Percentiles rank a stretch among this genome's conserved stretches.
Evolutionary conservation across 148 eudicot genomes (phyloP).

Genomic region (Diospyros kaki): DNA sequence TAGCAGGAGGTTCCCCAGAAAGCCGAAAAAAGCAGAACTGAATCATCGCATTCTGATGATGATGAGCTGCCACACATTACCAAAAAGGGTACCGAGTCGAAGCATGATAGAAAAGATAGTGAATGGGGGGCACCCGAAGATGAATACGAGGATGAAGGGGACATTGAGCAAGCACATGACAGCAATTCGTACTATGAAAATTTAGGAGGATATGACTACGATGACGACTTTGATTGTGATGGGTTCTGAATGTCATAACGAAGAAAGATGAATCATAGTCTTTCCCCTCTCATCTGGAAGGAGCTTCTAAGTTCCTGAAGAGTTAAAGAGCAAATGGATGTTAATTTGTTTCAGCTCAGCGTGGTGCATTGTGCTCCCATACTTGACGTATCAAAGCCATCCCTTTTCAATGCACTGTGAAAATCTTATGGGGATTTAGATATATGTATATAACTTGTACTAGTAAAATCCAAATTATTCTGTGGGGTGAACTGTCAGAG

Average conservation of each 20-base stretch:
- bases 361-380: not conserved
- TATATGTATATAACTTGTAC: no score
- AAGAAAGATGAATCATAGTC: no score
- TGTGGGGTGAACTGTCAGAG: no score
- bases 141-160: constrained; percentile 17
- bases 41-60: not conserved
- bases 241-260: not conserved
- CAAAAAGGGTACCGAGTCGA: not conserved
- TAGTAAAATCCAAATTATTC: no score
- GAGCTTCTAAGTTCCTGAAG: not conserved
- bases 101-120: not conserved
- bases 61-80: not conserved
- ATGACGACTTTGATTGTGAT: constrained; percentile 16
- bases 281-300: no score
- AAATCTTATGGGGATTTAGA: no score
- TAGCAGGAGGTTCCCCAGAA: constrained; percentile 5
- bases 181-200: constrained; percentile 21
- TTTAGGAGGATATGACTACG: constrained; percentile 20
- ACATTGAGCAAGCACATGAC: constrained; percentile 12
- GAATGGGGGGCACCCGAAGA: constrained; percentile 4
- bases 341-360: not conserved
- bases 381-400: not conserved
- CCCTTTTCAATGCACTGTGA: no score
- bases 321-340: not conserved
- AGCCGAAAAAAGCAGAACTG: constrained; percentile 7